phyloP scores from a whole-genome alignment of 2,329 filamentous ascomycete species.

The Cordyceps cateniannulata region DNA sequence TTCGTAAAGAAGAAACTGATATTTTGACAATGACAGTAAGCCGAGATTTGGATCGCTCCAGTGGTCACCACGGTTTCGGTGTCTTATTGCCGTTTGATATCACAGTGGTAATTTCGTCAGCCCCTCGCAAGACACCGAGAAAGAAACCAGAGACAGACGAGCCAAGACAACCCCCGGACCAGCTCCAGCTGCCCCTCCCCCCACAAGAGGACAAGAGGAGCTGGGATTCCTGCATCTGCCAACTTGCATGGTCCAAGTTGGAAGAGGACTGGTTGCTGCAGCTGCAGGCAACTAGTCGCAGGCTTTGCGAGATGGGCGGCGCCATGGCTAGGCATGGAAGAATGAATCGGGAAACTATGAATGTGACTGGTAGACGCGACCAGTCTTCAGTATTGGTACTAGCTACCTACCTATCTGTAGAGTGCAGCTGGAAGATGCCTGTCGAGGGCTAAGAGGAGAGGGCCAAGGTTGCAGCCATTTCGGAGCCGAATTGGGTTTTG shows the following conservation, averaged over 20 bases:
- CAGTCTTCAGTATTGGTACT: too few relatives aligned
- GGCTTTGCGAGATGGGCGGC: not conserved
- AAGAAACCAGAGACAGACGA: not conserved
- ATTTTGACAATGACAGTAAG: not conserved
- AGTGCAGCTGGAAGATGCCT: not conserved
- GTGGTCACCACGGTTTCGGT: not conserved
- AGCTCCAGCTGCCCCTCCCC: constrained; percentile 5
- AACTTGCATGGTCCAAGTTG: too few relatives aligned
- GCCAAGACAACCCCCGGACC: not conserved
- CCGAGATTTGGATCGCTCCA: not conserved
- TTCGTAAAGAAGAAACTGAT: not conserved
- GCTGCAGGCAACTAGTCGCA: not conserved
- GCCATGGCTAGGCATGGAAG: not conserved
- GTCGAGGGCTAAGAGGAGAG: not conserved
- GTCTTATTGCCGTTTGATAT: not conserved
- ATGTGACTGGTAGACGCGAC: not conserved
- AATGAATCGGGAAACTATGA: not conserved
- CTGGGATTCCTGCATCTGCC: not conserved
- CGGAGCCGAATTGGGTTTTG: constrained; percentile 1
- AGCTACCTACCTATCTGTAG: too few relatives aligned
- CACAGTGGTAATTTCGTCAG: not conserved
- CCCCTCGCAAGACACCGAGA: not conserved
- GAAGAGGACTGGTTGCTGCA: not conserved
- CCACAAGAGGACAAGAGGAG: not conserved
- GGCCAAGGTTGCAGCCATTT: constrained; percentile 1